Base-by-base conservation (phyloP, 2,329 filamentous ascomycete species). In the Talaromyces pinophilus region DNA sequence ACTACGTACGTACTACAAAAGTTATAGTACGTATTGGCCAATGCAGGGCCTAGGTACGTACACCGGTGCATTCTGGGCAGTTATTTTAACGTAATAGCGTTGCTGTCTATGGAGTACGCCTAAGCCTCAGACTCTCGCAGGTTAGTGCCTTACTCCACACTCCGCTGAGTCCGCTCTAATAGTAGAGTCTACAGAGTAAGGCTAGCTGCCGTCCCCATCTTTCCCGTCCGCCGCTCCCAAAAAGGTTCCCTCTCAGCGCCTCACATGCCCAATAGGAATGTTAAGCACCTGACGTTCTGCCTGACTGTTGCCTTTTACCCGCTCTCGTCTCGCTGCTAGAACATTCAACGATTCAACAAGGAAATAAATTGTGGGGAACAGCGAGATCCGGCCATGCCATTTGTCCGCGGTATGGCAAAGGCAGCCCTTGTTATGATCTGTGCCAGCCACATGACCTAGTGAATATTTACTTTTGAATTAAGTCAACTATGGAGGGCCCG, bases 371-470 rank as follows among this genome's bases (percentile, higher is more conserved):
- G 57, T 60, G 57, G 57, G 40, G 57, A 60, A 40, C 5, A 59
- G 22, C 40, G 22, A 42, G 57, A 60, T 60, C 28, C 5, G 22
- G 25, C 15, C 8, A 44, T 60, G 35, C 25, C 7, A 60, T 60
- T 60, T 60, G 57, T 19, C 57, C 57, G 57, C n/a, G 54, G 33
- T 22, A 11, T 57, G n/a, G 19, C 52, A 22, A 38, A 28, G 52
- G 52, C 57, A 30, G 57, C 22, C 38, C 57, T 60, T 60, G 57
- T n/a, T 60, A 44, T 60, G 57, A 60, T 60, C 40, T 60, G 38
- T 60, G 57, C 57, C 57, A 60, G 57, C 57, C 57, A 60, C 57
- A 60, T 60, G 57, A 60, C 57, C 57, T 30, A 30, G 38, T 46
- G 38, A 60, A 60, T 60, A 44, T 60, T 46, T 44, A 60, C 57